Base-by-base conservation (phyloP, 2,329 filamentous ascomycete species). In the Cladosporium austrohemisphaericum region DNA sequence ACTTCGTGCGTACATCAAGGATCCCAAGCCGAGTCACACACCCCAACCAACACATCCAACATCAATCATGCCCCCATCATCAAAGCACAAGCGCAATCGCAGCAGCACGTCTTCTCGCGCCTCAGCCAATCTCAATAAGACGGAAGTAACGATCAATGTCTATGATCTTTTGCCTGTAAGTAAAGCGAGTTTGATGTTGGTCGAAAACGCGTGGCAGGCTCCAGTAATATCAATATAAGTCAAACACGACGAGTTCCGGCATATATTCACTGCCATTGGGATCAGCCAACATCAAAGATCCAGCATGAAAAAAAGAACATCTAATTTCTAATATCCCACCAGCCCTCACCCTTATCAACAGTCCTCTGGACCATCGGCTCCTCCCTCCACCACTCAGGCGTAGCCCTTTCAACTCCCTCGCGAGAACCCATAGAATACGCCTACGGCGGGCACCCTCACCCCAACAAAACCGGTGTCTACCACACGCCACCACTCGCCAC, bases 361-460 rank as follows among this genome's bases (percentile, higher is more conserved):
- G 60, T 88, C 10, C 77, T 94, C 23, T 94, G 88, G 88, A 78
- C 82, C 16, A 65, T 92, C 48, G 88, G 88, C 52, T 79, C 84
- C 37, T 87, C 84, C 4, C 80, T 94, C 26, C 78, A 93, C 4
- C 88, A 94, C 66, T 88, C 88, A 0, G 88, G 87, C 45, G 85
- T 94, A 47, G 86, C 90, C 32, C 33, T 50, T 35, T 81, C 84
- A 57, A 11, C 25, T 14, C 44, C 32, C 11, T 19, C 22, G 25
- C 19, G 35, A 16, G 33, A 37, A 10, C 25, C 32, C 18, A 80
- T 76, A 55, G 88, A 94, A 72, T 94, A 93, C 65, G 88, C 88
- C 18, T 94, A 88, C 61, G 88, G 88, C 35, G 88, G 88, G 1
- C 88, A 94, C 65, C 82, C 88, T 62, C 79, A 79, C 58, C 79